Conservation (phyloP, 2,329 filamentous ascomycete species). For the Penicillium sp. region DNA sequence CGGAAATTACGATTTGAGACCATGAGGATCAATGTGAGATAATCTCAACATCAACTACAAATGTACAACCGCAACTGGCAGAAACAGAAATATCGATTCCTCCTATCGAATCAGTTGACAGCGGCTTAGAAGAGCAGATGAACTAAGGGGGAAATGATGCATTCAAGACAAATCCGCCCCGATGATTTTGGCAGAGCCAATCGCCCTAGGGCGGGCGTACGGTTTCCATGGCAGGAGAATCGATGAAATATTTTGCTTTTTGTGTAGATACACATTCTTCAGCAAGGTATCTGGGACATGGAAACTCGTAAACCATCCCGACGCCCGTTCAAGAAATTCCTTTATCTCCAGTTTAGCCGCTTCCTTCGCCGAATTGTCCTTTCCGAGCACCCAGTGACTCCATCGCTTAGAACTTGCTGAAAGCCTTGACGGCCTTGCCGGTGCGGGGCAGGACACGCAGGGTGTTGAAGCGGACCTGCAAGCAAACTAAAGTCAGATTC, state of each 20-base stretch:
- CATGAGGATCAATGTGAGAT: too few species aligned
- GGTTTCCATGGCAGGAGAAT: slow-evolving; percentile 31
- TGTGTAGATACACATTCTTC: slow-evolving; percentile 41
- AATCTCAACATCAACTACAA: too few species aligned
- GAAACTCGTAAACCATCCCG: slow-evolving; percentile 42
- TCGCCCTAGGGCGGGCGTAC: slow-evolving; percentile 25
- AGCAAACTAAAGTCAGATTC: slow-evolving; percentile 19
- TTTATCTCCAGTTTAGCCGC: slow-evolving; percentile 39
- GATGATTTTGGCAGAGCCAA: slow-evolving; percentile 7
- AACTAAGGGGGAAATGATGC: slow-evolving; percentile 5
- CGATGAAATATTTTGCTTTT: slow-evolving; percentile 40
- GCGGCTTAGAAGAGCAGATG: slow-evolving; percentile 3
- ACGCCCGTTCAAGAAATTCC: slow-evolving; percentile 35
- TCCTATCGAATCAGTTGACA: slow-evolving; percentile 9
- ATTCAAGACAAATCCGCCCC: slow-evolving; percentile 5
- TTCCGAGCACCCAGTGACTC: slow-evolving; percentile 32
- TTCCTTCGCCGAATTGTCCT: slow-evolving; percentile 34
- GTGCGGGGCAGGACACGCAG: slow-evolving; percentile 97
- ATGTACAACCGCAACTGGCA: too few species aligned
- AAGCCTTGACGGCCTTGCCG: slow-evolving; percentile 95
- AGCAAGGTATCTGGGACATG: slow-evolving; percentile 43
- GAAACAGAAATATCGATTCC: slow-evolving; percentile 7
- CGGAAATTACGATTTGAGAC: too few species aligned
- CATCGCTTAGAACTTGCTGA: slow-evolving; percentile 88
- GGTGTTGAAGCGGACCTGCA: slow-evolving; percentile 97